Percentiles rank a stretch among this genome's conserved stretches.
phyloP scores from a whole-genome alignment of 179 eudicot species.

The Vitellaria paradoxa region DNA sequence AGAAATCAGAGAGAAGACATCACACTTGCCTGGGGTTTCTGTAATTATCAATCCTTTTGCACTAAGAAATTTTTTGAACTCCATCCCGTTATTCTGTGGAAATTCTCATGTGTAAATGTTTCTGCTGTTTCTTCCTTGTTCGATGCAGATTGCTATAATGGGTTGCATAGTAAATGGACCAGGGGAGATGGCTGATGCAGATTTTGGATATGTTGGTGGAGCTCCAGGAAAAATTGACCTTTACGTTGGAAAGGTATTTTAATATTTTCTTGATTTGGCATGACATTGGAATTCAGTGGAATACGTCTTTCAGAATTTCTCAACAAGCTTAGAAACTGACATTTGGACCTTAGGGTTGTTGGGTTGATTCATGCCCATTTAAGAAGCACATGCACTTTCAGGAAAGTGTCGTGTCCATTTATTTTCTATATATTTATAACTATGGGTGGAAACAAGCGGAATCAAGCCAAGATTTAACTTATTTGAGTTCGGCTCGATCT shows the following conservation, averaged over 20 bases:
- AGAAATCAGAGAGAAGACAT: conserved; percentile 90
- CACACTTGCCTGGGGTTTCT: conserved; percentile 98
- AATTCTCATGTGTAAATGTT: background rate
- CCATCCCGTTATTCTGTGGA: background rate
- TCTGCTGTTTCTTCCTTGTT: conserved; percentile 7
- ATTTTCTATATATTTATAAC: too few species aligned
- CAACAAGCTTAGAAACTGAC: background rate
- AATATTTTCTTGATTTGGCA: background rate
- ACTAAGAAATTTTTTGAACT: background rate
- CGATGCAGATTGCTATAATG: conserved; percentile 93
- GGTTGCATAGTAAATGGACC: conserved; percentile 99
- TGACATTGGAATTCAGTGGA: background rate
- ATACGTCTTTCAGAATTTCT: background rate
- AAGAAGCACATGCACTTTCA: too few species aligned
- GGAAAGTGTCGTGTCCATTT: too few species aligned
- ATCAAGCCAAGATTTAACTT: too few species aligned
- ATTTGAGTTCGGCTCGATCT: too few species aligned
- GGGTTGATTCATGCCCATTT: too few species aligned
- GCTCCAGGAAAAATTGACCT: conserved; percentile 99
- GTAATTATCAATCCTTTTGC: conserved; percentile 45
- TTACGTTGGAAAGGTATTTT: conserved; percentile 85
- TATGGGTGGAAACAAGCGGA: too few species aligned
- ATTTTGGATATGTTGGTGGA: conserved; percentile 98
- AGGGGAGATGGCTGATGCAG: conserved; percentile 99
- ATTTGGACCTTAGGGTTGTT: background rate